Base-by-base conservation (phyloP, 495 filamentous ascomycete species). In the Physcia stellaris region DNA sequence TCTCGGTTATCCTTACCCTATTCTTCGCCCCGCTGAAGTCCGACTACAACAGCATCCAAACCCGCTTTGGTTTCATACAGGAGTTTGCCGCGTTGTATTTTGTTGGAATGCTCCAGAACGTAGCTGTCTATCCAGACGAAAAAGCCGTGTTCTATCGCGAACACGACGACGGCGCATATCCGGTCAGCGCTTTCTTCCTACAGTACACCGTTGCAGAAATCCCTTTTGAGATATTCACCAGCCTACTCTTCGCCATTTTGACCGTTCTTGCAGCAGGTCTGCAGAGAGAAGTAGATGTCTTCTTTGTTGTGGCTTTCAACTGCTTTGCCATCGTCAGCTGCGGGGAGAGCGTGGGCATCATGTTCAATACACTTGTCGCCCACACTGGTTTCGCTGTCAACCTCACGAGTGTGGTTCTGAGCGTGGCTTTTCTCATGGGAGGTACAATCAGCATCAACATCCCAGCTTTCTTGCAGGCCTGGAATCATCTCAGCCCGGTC, bases 311-410 rank as follows among this genome's bases (percentile, higher is more conserved):
- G 26, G 59, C 72, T 1, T 79, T 75, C 54, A 79, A 78, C 53
- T 70, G 69, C 34, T 83, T 86, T 47, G 77, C 72, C 40, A 73
- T 86, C 31, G 79, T 82, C 26, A 75, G 58, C 34, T 81, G 74
- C 43, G 80, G 80, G 3, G 80, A 86, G 58, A 77, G 71, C 30
- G 47, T 84, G n/a, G 80, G 80, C 0, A 84, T 86, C 45, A 73
- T 83, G 58, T 83, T 86, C 59, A 82, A 80, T 50, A 84, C 80
- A 1, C 58, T 84, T 5, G 80, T 84, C 56, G 53, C 59, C 23
- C 80, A 86, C 47, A 78, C 77, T 0, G 80, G 80, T 1, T 84
- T 86, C 52, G 76, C 79, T 6, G 68, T 84, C 32, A 82, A 81
- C 42, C 51, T 83, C 28, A 79, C 71, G 2, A 71, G 66, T 1